Evolutionary conservation across 2,329 filamentous ascomycete species (phyloP).

Genomic region (Fusarium chlamydosporum): DNA sequence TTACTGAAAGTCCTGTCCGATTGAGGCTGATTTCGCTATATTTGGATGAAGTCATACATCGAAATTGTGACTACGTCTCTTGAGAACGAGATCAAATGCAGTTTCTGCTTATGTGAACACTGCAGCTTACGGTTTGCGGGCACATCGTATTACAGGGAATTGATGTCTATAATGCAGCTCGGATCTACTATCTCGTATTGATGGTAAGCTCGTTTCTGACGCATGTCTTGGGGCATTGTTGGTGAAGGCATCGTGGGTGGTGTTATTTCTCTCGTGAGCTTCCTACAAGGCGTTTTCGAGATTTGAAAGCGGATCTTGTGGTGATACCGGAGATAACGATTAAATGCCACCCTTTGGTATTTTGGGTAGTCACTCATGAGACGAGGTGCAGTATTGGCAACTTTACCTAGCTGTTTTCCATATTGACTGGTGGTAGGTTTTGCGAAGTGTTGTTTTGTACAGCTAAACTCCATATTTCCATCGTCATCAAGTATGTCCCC

Average conservation of each 20-base stretch:
- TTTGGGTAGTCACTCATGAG: neutral
- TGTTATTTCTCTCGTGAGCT: constrained; percentile 1
- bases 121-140: neutral
- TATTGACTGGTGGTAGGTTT: neutral
- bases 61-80: neutral
- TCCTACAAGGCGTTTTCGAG: neutral
- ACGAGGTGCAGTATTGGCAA: neutral
- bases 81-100: neutral
- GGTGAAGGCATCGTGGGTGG: neutral
- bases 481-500: neutral
- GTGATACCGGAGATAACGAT: neutral
- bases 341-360: no score
- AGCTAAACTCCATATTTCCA: neutral
- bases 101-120: constrained; percentile 3
- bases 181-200: constrained; percentile 4
- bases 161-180: neutral
- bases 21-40: constrained; percentile 12
- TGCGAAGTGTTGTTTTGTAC: neutral
- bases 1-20: neutral
- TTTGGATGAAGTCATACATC: constrained; percentile 6
- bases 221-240: neutral
- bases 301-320: neutral
- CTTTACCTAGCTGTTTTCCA: neutral
- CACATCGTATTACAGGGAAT: neutral
- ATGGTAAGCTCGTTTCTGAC: neutral